A percentile compares a stretch with the other conserved stretches of the same genome.
phyloP scores from a whole-genome alignment of 2,329 filamentous ascomycete species.

The Cercospora sp. region DNA sequence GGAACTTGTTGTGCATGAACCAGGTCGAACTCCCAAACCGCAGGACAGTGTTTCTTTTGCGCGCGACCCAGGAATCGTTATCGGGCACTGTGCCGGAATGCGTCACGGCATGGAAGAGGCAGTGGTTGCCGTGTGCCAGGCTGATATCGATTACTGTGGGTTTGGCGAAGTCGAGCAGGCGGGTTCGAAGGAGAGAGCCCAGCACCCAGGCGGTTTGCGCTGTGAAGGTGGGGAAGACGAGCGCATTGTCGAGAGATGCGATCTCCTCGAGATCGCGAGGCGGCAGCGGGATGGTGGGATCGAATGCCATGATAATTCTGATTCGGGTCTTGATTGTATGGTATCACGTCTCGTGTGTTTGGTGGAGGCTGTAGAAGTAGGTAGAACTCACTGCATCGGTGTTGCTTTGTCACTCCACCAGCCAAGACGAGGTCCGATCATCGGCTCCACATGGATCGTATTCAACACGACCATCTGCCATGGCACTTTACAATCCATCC shows the following conservation, averaged over 20 bases:
- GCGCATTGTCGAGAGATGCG: slow-evolving; percentile 44
- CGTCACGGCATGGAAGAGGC: slow-evolving; percentile 68
- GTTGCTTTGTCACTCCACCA: neutral
- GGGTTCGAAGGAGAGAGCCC: slow-evolving; percentile 62
- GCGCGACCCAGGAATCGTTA: slow-evolving; percentile 54
- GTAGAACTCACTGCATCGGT: neutral
- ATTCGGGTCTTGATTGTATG: neutral
- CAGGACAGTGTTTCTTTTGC: slow-evolving; percentile 71
- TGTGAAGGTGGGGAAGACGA: slow-evolving; percentile 59
- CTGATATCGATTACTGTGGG: slow-evolving; percentile 65
- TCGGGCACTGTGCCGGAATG: slow-evolving; percentile 68
- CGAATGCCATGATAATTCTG: slow-evolving; percentile 25
- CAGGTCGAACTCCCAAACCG: slow-evolving; percentile 70
- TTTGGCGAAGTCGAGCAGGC: slow-evolving; percentile 58
- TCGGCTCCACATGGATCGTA: neutral
- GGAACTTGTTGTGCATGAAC: slow-evolving; percentile 68
- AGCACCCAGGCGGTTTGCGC: slow-evolving; percentile 64
- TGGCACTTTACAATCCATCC: too few relatives aligned
- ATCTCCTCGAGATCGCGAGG: slow-evolving; percentile 43
- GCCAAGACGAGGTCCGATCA: neutral
- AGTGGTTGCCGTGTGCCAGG: slow-evolving; percentile 52
- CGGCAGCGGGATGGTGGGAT: slow-evolving; percentile 31
- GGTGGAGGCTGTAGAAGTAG: neutral
- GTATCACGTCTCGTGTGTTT: neutral
- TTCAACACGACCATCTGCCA: neutral